These are phyloP conservation scores for Datura wrightii DNA, from an alignment of 257 asterid species.

Conservation along the genomic window DNA sequence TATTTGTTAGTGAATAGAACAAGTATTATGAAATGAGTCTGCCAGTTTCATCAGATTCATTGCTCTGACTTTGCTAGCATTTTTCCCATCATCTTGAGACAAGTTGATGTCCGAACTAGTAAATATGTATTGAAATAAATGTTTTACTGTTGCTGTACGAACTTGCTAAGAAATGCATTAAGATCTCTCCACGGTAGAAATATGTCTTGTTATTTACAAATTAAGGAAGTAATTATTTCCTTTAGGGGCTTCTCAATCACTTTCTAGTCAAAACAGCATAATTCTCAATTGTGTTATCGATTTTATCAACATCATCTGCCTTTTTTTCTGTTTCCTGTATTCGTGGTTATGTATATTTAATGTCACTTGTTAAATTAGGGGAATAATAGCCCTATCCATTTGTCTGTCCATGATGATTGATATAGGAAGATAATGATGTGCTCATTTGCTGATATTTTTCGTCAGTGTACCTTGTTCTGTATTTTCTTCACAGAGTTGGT, in stretches of 20 bases:
- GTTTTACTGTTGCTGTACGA: not conserved
- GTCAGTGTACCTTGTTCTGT: not conserved
- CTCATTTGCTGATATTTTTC: not conserved
- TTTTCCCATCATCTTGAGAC: not conserved
- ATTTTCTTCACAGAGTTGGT: slow-evolving; percentile 22
- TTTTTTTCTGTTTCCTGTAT: not conserved
- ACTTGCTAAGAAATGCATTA: not conserved
- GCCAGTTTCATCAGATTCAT: slow-evolving; percentile 5
- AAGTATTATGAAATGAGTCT: not conserved
- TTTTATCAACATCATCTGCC: not conserved
- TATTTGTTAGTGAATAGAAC: not conserved
- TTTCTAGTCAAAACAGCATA: slow-evolving; percentile 9
- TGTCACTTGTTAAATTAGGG: slow-evolving; percentile 18
- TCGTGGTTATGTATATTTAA: not conserved
- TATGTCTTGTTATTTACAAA: not conserved
- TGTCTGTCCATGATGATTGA: slow-evolving; percentile 1
- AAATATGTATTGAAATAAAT: not conserved
- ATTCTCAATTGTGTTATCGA: not conserved
- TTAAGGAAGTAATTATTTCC: not conserved
- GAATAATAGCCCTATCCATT: not conserved
- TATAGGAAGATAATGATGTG: slow-evolving; percentile 11
- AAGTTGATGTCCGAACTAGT: not conserved
- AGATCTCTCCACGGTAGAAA: not conserved
- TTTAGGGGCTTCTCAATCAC: not conserved
- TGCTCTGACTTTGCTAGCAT: not conserved